Evolutionary conservation across 108 stramenopile genomes (phyloP), one percentile per base, ranked within the genome.

Genomic region (Nannochloropsis salina): DNA sequence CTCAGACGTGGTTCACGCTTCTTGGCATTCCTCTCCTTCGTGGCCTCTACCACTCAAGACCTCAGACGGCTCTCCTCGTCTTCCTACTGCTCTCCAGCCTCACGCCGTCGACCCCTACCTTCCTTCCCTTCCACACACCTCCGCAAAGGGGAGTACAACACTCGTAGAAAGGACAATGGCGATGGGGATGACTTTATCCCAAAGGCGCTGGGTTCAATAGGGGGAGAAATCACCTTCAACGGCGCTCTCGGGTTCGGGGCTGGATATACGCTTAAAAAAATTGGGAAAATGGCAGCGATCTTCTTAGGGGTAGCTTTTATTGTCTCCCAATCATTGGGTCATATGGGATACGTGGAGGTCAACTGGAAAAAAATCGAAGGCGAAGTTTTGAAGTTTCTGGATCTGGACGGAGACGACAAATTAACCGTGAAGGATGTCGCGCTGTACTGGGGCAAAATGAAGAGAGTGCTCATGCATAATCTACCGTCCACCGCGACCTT

Each of bases 361-460:
- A 74, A 74, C n/a, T 74, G 61, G 61, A 15, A n/a, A n/a, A 74
- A 74, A n/a, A n/a, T 74, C n/a, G 61, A 74, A n/a, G n/a, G 61
- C 20, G 61, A 74, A n/a, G 61, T 6, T n/a, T n/a, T 74, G 61
- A 15, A n/a, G 61, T 74, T 74, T 4, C n/a, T 74, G 20, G 61
- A 74, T 74, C n/a, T 74, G 61, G 61, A 74, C n/a, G 61, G 61
- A n/a, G 61, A 74, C n/a, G 20, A 74, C 20, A 3, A n/a, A 74
- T 74, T 74, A n/a, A 74, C 61, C 20, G n/a, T n/a, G n/a, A 74
- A n/a, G 61, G 61, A 74, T n/a, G 3, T 74, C 20, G 61, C 61
- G 3, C 4, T 74, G 61, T 74, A 74, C n/a, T 74, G 61, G 61
- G n/a, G 3, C 15, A 74, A 74, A n/a, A 6, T 74, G 61, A 74